Evolutionary conservation across 2,329 filamentous ascomycete genomes (phyloP).

Genomic region (Epichloe uncinata): DNA sequence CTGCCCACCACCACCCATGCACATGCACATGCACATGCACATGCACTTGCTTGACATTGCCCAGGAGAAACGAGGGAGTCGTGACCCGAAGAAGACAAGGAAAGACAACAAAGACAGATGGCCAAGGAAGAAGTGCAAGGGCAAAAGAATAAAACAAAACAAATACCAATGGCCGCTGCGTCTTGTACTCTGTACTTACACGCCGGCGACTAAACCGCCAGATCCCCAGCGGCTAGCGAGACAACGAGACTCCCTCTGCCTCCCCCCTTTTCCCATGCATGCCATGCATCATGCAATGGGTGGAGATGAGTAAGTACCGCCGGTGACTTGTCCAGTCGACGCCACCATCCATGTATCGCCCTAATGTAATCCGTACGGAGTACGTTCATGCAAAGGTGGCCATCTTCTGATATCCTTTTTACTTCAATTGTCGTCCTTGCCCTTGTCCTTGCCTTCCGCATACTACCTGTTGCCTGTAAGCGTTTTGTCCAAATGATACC

Average conservation of each 20-base stretch:
- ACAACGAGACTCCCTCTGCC: too few relatives aligned
- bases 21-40: too few relatives aligned
- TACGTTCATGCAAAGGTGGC: background rate
- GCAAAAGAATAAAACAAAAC: background rate
- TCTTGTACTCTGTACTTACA: background rate
- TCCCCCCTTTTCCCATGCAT: too few relatives aligned
- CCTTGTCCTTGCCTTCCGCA: background rate
- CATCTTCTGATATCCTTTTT: background rate
- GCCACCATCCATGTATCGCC: constrained; percentile 18
- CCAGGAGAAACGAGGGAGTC: too few relatives aligned
- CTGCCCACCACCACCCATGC: too few relatives aligned
- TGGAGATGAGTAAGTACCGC: background rate
- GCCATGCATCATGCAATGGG: constrained; percentile 1
- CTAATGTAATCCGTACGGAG: constrained; percentile 16
- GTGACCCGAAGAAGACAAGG: background rate
- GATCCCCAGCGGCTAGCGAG: constrained; percentile 1
- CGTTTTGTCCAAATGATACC: background rate
- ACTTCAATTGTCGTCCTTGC: background rate
- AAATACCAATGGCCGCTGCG: background rate
- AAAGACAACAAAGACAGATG: background rate
- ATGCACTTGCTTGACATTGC: too few relatives aligned
- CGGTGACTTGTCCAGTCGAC: constrained; percentile 10
- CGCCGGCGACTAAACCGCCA: background rate
- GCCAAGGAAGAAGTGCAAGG: background rate
- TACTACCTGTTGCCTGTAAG: background rate